phyloP scores from a whole-genome alignment of 495 filamentous ascomycete species.

The Amphirosellinia nigrospora region DNA sequence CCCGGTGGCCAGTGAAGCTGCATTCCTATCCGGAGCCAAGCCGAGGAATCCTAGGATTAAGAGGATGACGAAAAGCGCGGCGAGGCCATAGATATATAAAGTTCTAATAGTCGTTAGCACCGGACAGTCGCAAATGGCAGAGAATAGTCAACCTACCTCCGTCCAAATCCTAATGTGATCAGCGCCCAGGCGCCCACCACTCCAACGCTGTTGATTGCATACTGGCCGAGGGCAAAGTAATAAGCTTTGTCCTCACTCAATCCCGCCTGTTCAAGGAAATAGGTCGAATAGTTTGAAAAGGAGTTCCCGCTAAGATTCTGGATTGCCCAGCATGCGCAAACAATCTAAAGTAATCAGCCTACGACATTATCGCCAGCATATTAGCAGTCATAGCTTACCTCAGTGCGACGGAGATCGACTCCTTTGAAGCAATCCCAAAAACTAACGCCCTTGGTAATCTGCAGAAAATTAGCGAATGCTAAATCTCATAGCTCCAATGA shows the following conservation, averaged over 20 bases:
- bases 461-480: not conserved
- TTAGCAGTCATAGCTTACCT: conserved; percentile 40
- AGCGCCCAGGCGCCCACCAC: conserved; percentile 77
- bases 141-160: conserved; percentile 48
- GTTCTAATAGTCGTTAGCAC: conserved; percentile 39
- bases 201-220: conserved; percentile 75
- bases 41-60: conserved; percentile 77
- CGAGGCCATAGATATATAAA: conserved; percentile 72
- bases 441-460: conserved; percentile 69
- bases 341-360: conserved; percentile 52
- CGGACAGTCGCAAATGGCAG: not conserved
- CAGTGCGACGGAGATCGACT: conserved; percentile 74
- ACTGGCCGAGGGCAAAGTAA: conserved; percentile 74
- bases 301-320: conserved; percentile 81
- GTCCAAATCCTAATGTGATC: conserved; percentile 71
- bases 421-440: conserved; percentile 80
- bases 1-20: conserved; percentile 69
- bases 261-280: conserved; percentile 79
- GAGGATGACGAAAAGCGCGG: conserved; percentile 68
- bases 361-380: not conserved
- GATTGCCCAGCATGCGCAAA: conserved; percentile 82
- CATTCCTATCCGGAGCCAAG: conserved; percentile 60
- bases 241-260: conserved; percentile 64
- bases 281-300: conserved; percentile 80
- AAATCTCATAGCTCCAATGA: not conserved